Evolutionary conservation across 75 land plant genomes (phyloP).

Genomic region (Cunninghamia lanceolata): DNA sequence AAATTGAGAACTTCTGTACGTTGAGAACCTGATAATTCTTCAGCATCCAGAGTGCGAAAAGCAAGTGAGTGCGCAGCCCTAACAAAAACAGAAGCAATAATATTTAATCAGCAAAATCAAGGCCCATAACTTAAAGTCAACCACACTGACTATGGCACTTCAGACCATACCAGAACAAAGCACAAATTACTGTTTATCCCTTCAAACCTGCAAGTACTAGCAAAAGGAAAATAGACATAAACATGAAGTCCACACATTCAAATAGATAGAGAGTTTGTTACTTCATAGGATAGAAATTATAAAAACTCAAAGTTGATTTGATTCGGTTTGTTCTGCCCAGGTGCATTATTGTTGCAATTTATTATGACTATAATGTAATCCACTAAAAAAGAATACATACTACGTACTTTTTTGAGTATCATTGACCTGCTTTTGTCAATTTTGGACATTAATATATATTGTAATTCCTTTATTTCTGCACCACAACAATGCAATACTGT

Average conservation of each 20-base stretch:
- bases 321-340: background rate
- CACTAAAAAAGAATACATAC: background rate
- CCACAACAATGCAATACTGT: background rate
- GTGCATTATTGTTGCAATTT: background rate
- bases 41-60: conserved; percentile 61
- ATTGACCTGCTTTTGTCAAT: background rate
- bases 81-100: conserved; percentile 5
- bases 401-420: background rate
- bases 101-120: background rate
- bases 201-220: background rate
- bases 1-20: conserved; percentile 73
- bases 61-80: conserved; percentile 31
- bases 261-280: background rate
- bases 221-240: background rate
- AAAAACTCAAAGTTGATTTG: background rate
- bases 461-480: background rate
- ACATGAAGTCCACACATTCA: background rate
- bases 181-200: background rate
- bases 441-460: background rate
- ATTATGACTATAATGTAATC: background rate
- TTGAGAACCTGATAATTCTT: conserved; percentile 70
- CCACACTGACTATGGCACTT: background rate
- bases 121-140: background rate
- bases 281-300: background rate
- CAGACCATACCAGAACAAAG: background rate